Conservation (phyloP, 352 stramenopile species). For the Globisporangium iwayamae region DNA sequence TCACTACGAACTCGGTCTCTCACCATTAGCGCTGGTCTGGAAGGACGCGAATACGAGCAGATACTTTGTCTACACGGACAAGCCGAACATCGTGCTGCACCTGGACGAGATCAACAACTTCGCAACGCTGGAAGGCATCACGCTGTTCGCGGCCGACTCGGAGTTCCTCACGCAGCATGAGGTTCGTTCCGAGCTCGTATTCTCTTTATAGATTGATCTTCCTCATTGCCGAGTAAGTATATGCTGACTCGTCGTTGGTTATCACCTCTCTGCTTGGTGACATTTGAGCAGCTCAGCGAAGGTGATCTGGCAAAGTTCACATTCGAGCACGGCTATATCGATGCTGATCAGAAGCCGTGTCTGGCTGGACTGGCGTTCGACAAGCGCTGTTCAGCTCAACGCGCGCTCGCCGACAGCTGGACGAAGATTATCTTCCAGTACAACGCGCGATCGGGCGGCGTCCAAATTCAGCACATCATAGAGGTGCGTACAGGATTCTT, state of each 20-base stretch:
- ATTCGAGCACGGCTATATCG: constrained; percentile 61
- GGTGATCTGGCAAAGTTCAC: constrained; percentile 79
- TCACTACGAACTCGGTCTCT: constrained; percentile 87
- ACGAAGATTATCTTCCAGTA: constrained; percentile 87
- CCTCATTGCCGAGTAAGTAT: background rate
- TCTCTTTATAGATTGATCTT: background rate
- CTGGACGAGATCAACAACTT: constrained; percentile 50
- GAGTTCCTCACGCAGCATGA: constrained; percentile 60
- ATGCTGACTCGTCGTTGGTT: background rate
- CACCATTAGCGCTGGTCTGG: constrained; percentile 86
- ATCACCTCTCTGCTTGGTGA: background rate
- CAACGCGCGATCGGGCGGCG: constrained; percentile 51
- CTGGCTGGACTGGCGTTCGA: constrained; percentile 58
- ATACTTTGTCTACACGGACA: constrained; percentile 72
- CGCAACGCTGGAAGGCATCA: constrained; percentile 69
- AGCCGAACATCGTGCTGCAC: constrained; percentile 69
- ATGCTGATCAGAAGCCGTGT: constrained; percentile 38
- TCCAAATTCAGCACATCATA: constrained; percentile 63
- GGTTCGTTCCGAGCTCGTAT: constrained; percentile 23
- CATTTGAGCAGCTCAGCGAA: constrained; percentile 44
- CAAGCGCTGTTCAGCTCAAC: constrained; percentile 76
- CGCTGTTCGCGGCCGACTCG: constrained; percentile 40
- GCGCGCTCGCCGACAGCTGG: constrained; percentile 83
- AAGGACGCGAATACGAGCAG: constrained; percentile 85
- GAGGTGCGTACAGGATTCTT: constrained; percentile 35